Conservation (phyloP, 2,329 filamentous ascomycete genomes). For the Nemania sp. region DNA sequence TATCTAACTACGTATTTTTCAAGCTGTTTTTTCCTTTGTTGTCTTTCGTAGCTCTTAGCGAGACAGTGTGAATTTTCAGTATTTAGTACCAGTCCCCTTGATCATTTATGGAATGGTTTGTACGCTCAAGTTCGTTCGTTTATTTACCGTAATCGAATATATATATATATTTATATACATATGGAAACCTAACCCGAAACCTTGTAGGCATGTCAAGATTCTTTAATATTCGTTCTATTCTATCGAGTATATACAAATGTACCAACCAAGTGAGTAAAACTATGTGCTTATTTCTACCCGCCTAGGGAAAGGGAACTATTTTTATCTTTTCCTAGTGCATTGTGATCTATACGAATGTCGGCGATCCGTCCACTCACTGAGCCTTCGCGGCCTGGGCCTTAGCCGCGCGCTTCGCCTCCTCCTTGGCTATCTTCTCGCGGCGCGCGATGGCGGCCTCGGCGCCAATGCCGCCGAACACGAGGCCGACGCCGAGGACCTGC, state of each 20-base stretch:
- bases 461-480: slow-evolving; percentile 96
- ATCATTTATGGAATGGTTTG: not conserved
- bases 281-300: not conserved
- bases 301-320: not conserved
- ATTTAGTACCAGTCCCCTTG: not conserved
- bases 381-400: slow-evolving; percentile 51
- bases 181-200: not conserved
- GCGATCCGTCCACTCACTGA: slow-evolving; percentile 5
- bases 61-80: too few relatives aligned
- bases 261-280: not conserved
- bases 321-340: not conserved
- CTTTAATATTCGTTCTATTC: not conserved
- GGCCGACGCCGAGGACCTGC: slow-evolving; percentile 91
- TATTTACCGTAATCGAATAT: not conserved
- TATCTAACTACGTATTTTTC: not conserved
- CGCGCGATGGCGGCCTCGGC: slow-evolving; percentile 86
- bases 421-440: slow-evolving; percentile 85
- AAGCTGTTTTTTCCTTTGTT: not conserved
- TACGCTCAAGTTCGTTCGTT: not conserved
- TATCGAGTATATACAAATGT: not conserved
- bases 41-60: too few relatives aligned
- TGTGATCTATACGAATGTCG: not conserved
- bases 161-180: not conserved
- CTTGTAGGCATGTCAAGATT: not conserved
- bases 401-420: slow-evolving; percentile 67